Base-by-base conservation (phyloP, 768 basidiomycete genomes). In the Sistotremastrum niveocremeum region DNA sequence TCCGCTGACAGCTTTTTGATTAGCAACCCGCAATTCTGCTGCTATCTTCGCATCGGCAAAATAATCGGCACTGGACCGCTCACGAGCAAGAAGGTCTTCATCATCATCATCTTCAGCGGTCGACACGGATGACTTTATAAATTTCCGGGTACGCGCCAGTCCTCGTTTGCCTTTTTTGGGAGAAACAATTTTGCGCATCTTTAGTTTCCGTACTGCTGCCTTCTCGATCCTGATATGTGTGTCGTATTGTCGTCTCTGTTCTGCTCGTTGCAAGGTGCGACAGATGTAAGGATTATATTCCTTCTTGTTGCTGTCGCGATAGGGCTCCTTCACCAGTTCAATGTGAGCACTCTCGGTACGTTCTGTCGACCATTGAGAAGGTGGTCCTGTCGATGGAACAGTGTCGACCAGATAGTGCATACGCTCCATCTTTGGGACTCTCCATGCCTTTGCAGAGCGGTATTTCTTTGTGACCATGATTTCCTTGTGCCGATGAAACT, bases 371-470 rank as follows among this genome's bases (percentile, higher is more conserved):
- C 59, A 65, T 41, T 70, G 62, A 5, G 57, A 53, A 3, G 61
- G 44, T 4, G 52, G 55, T 0, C 67, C 70, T 42, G 57, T 60
- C 1, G 33, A 35, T 4, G 41, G 40, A n/a, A n/a, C n/a, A n/a
- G n/a, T n/a, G n/a, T n/a, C n/a, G n/a, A n/a, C n/a, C 4, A 69
- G 56, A 36, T 59, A 62, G 12, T 66, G 65, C 20, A 68, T 49
- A 10, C 65, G 51, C 44, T 67, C 64, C 6, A 69, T 59, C 50
- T 73, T 73, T 2, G 65, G 68, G 38, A 72, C 45, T 11, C 29
- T 45, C 3, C 55, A 46, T 8, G 39, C 49, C 37, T 56, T 55
- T 12, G 63, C 63, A n/a, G 38, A 12, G 12, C 56, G 46, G 29
- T 60, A 60, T 8, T 59, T 56, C 3, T 56, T 54, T 1, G 52